Evolutionary conservation across 768 basidiomycete genomes (phyloP), one percentile per base, ranked within the genome.

Genomic region (Lentinula edodes): DNA sequence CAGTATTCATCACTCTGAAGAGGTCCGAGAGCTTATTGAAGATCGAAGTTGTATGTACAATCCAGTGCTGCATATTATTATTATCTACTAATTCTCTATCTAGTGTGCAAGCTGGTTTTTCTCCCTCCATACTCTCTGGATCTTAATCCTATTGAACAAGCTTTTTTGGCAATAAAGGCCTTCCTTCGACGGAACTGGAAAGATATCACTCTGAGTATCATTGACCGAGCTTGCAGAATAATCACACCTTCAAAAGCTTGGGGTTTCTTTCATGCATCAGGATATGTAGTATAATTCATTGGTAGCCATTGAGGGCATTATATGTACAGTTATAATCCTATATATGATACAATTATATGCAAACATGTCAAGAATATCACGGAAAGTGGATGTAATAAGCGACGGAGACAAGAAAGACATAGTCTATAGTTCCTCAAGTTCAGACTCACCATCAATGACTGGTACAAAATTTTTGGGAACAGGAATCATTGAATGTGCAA

Each of bases 1-100:
- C 52, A 59, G 66, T 1, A 79, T 79, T 52, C 77, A 80, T 62
- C 76, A 79, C 35, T 69, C 71, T 50, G 71, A 73, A n/a, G 74
- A 74, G 5, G 61, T 79, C n/a, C 66, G 69, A 1, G 38, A 61
- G 1, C 63, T 76, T n/a, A 67, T 77, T 28, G 68, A 67, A 50
- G 72, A 61, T 32, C 63, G 70, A 63, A 68, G 68, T 58, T 60
- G 67, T 73, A 54, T 20, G 70, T 62, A 23, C 23, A 23, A 23
- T 23, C 23, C 23, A 23, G 23, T 23, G 23, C 23, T 23, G 23
- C 23, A 7, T 52, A 23, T 64, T 3, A 20, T 39, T 6, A 15
- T n/a, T 56, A 34, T 56, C 28, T 34, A 18, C 16, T 34, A 7
- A 23, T 34, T 53, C 28, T 38, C 20, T 1, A 9, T 34, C 52